Evolutionary conservation across 2,329 filamentous ascomycete species (phyloP), one percentile per base, ranked within the genome.

Genomic region (Colletotrichum sp.): DNA sequence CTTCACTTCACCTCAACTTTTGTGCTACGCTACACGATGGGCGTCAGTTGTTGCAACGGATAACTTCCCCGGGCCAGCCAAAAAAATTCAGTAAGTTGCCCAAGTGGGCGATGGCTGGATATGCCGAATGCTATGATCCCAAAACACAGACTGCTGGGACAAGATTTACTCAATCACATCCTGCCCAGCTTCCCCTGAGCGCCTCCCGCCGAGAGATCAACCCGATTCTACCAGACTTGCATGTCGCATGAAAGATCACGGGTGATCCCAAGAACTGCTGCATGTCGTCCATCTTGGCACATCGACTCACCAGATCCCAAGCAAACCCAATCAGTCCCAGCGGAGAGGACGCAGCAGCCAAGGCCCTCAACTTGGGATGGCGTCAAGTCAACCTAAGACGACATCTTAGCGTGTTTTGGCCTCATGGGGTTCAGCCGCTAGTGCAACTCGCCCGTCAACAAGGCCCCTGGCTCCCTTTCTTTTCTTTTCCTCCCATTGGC

Each of bases 351-450:
- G 24, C 43, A 32, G 43, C 26, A 32, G 55, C 69, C 38, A 71
- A 59, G 59, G 56, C 21, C 43, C 34, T 36, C 14, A 21, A 59
- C 58, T 64, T 68, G 62, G 56, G 63, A 73, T 73, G 73, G 69
- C 69, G 36, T 68, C 69, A 72, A 72, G 38, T 68, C 69, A 58
- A 63, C 56, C 69, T 16, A 75, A 68, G 32, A 34, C 32, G 34
- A n/a, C 38, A 52, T 43, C 28, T 56, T 52, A 55, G 69, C 73
- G 63, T 75, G 69, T 73, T 75, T 68, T 71, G 69, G 38, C 63
- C 30, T 73, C 73, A 61, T 64, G 73, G 69, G n/a, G 63, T 63
- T 56, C 28, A 72, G 56, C 62, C 62, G 30, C 62, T 69, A 28
- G 55, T 32, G 66, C 52, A 30, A 32, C 52, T 48, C 52, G 68